Base-by-base conservation (phyloP, 208 protist genomes). In the Balamuthia mandrillaris region DNA sequence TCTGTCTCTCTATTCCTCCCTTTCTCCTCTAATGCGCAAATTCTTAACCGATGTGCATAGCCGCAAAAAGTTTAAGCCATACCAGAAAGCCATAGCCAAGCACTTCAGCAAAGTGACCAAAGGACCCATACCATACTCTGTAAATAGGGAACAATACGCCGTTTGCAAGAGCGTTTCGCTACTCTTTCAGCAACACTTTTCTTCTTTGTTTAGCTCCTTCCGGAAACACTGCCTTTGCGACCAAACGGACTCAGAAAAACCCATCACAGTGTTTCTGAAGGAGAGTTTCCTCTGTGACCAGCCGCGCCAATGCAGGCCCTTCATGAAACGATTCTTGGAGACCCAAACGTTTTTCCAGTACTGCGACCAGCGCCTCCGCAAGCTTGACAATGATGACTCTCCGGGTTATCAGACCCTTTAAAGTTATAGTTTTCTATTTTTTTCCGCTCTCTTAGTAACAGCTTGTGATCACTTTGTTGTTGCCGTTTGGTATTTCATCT, bases 181-280 rank as follows among this genome's bases (percentile, higher is more conserved):
- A n/a, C 41, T 82, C 37, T 52, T 82, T 16, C 75, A 82, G 51
- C 58, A 24, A 31, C 49, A 65, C 75, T 82, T 82, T 27, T 63
- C 75, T 18, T 33, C 75, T n/a, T 37, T 82, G 21, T 82, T 82
- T 35, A 33, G 35, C 75, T 45, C 41, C 75, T 82, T 82, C 75
- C 75, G 75, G 4, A 82, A 45, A 7, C 65, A 82, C 51, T 82
- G 52, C 39, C 75, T 82, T 1, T 82, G 75, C 51, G 75, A 82
- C 54, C 41, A 52, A 52, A 82, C 75, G 51, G 75, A 82, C 51
- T 66, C 54, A 31, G 75, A 82, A 52, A 82, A 82, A 35, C 75
- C 75, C 12, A 82, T 82, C 7, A 82, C 75, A 24, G 75, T 82
- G 24, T 82, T 82, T 24, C 24, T 82, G 51, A 82, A 82, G 75